Base-by-base conservation (phyloP, 1,284 basidiomycete species). In the Cystobasidiaceae sp. region DNA sequence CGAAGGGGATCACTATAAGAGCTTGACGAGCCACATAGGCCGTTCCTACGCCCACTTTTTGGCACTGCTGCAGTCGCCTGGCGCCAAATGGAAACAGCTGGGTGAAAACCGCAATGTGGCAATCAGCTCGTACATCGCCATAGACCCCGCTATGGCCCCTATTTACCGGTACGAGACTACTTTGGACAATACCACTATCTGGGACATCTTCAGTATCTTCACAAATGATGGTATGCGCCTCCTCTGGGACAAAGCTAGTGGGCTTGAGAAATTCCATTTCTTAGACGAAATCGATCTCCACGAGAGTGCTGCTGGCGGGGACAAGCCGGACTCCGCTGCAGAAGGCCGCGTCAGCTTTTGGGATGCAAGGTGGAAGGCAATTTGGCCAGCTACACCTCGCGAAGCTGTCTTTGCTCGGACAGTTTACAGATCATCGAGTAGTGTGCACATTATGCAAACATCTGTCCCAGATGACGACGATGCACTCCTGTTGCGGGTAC, bases 11-110 rank as follows among this genome's bases (percentile, higher is more conserved):
- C 41, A 37, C 70, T 19, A 67, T 48, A 43, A 62, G 64, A 41
- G 59, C 62, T 87, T 97, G 44, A 77, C 89, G 9, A 85, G 89
- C 15, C 81, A 93, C 66, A 88, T 97, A 30, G 85, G 87, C 73
- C 83, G 94, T 67, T 96, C 91, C 76, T 99, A 99, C 76, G 97
- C 97, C 67, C 94, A 98, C 77, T 98, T 99, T 76, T 94, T 93
- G 0, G 96, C 93, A 0, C 80, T 99, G 21, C 79, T 98, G 43
- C 96, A 98, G 77, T 96, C 98, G 74, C 96, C 96, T 0, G 93
- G 97, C 76, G 92, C 92, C 1, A 99, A 99, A 77, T 99, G 96
- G 96, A 87, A 85, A 75, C 74, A 76, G 82, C 86, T 90, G 27
- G 86, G 87, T 44, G 94, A 98, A 73, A 82, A 86, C 41, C 59